Percentiles rank a stretch among this genome's conserved stretches.
Conservation (phyloP, 352 stramenopile species). For the Phytopythium chamaehyphon region DNA sequence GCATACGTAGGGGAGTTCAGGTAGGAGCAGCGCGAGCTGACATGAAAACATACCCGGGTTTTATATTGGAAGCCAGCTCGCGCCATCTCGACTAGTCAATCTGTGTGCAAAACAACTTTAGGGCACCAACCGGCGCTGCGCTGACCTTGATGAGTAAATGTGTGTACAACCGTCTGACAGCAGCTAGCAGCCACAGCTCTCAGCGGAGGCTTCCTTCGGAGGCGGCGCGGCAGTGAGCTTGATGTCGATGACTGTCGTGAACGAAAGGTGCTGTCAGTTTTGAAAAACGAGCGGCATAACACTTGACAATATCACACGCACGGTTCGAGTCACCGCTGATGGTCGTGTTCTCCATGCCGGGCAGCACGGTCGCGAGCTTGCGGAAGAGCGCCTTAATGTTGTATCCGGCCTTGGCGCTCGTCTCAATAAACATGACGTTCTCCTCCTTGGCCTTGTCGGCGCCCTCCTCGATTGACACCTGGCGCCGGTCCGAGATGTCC, state of each 20-base stretch:
- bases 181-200: constrained; percentile 67
- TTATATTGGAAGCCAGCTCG: constrained; percentile 9
- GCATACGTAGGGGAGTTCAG: constrained; percentile 1
- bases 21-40: constrained; percentile 14
- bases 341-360: constrained; percentile 91
- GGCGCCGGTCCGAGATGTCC: constrained; percentile 96
- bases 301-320: constrained; percentile 22
- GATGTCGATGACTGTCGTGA: constrained; percentile 77
- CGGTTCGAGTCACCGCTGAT: constrained; percentile 86
- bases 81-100: constrained; percentile 13
- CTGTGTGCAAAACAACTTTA: constrained; percentile 12
- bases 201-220: constrained; percentile 66
- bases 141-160: constrained; percentile 9
- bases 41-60: constrained; percentile 1
- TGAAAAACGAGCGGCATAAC: neutral
- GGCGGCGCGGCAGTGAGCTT: constrained; percentile 80
- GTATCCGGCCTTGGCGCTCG: constrained; percentile 96
- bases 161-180: neutral
- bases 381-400: constrained; percentile 99
- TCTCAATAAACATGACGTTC: constrained; percentile 99
- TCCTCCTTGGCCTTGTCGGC: constrained; percentile 97
- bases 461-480: constrained; percentile 97
- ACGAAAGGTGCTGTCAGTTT: neutral
- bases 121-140: constrained; percentile 16
- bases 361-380: constrained; percentile 97